Base-by-base conservation (phyloP, 2,329 filamentous ascomycete species). In the Neospermospora avenae region DNA sequence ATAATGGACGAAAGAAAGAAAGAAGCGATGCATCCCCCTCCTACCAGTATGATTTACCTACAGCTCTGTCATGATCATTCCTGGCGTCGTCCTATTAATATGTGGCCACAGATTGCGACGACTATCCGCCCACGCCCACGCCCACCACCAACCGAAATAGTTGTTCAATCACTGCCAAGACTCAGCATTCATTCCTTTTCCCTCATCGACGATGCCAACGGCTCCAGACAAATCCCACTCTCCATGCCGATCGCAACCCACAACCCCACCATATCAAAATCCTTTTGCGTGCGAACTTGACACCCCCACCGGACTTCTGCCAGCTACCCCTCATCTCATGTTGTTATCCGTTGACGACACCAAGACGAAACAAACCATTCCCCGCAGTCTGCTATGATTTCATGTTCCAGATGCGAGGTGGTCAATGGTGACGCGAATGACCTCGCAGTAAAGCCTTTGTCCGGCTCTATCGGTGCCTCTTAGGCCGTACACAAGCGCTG, bases 401-500 rank as follows among this genome's bases (percentile, higher is more conserved):
- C 46, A 31, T 54, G 48, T 53, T 52, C 52, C 31, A 53, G 52
- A 39, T n/a, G n/a, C n/a, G n/a, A n/a, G n/a, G n/a, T n/a, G n/a
- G n/a, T n/a, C n/a, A n/a, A n/a, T 55, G 24, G 52, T 49, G 49
- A 55, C 51, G 56, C 60, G 45, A 56, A 34, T 56, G 52, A 24
- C 22, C 4, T 44, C 10, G 34, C 35, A 14, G 14, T 25, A 28
- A 46, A n/a, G 48, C 28, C 37, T 5, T 16, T 53, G 35, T 44
- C 22, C 39, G 16, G n/a, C 31, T 31, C 56, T 5, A 62, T 56
- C 59, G 60, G 56, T 41, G 34, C n/a, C 13, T 16, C n/a, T 52
- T 56, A 54, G 45, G 56, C 52, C 60, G 60, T 52, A 28, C 34
- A 14, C 45, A 62, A 62, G 56, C 60, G 60, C 52, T 22, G 42